Conservation (phyloP, 805 yeast genomes). For the Ogataea nakhonphanomensis region DNA sequence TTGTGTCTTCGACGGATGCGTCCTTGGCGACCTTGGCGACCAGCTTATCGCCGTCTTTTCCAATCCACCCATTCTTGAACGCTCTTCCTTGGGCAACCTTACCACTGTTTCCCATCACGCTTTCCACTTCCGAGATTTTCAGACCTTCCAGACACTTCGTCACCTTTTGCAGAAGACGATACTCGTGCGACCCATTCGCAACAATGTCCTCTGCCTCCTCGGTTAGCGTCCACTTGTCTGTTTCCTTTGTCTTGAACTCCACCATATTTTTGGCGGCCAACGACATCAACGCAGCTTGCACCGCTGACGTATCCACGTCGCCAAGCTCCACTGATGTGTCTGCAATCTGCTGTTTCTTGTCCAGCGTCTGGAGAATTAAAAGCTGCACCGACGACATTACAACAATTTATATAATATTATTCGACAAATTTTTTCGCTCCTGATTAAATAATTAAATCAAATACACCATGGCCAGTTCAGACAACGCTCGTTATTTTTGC, state of each 20-base stretch:
- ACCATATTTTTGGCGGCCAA: slow-evolving; percentile 82
- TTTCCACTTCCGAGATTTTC: slow-evolving; percentile 70
- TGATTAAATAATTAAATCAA: neutral
- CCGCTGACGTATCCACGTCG: slow-evolving; percentile 54
- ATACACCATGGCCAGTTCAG: slow-evolving; percentile 11
- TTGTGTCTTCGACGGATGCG: slow-evolving; percentile 58
- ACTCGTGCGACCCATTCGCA: slow-evolving; percentile 84
- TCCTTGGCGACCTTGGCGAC: slow-evolving; percentile 52
- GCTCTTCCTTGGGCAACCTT: slow-evolving; percentile 96
- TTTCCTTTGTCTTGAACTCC: slow-evolving; percentile 65
- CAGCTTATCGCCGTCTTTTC: slow-evolving; percentile 79
- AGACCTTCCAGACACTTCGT: slow-evolving; percentile 72
- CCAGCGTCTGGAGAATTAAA: slow-evolving; percentile 60
- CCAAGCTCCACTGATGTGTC: slow-evolving; percentile 73
- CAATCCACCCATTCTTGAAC: slow-evolving; percentile 95
- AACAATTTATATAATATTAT: neutral
- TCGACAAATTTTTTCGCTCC: slow-evolving; percentile 10
- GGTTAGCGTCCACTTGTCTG: slow-evolving; percentile 71
- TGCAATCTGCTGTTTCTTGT: slow-evolving; percentile 56
- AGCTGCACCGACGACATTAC: slow-evolving; percentile 68
- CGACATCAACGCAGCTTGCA: slow-evolving; percentile 84
- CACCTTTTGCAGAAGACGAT: slow-evolving; percentile 71
- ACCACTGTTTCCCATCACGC: slow-evolving; percentile 78
- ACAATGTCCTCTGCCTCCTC: slow-evolving; percentile 80
- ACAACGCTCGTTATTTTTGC: slow-evolving; percentile 5